Base-by-base conservation (phyloP, 306 rosid species). In the Trifolium dubium region DNA sequence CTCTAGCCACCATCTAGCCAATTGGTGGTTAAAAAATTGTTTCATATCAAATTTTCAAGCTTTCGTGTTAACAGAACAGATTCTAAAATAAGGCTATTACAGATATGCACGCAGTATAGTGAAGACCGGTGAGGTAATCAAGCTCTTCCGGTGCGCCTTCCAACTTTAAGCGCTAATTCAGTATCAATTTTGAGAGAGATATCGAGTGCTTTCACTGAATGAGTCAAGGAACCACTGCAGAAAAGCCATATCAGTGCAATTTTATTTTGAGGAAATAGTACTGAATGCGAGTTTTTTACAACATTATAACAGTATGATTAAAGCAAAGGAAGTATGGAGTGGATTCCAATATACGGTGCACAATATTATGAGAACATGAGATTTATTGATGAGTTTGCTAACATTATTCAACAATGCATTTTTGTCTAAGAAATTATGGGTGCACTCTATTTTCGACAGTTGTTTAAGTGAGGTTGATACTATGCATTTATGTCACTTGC, bases 111-210 rank as follows among this genome's bases (percentile, higher is more conserved):
- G 15, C 72, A 63, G 56, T 53, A 62, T 23, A 68, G 54, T 14
- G 34, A 69, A 60, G 54, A 53, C 14, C 34, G 37, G 54, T 54
- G 40, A 65, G 31, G 17, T 29, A 39, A 46, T 89, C 84, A 89
- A 12, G 98, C 97, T 73, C 97, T 80, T 67, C 92, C 91, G 1
- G 98, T 94, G 55, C 95, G 94, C 77, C 87, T 89, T 79, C 97
- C 98, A 69, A 94, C 97, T 87, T 76, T 62, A 69, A 89, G 98
- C 47, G 98, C 97, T 80, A 91, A 86, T 75, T 91, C 98, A 0
- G 95, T 94, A 61, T 94, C 98, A 70, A 94, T 94, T 86, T 94
- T 89, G 69, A 94, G 91, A 71, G 98, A 94, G 73, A 89, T 89
- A 81, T 91, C 97, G 47, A 91, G 92, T 69, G 98, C 98, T 86